Evolutionary conservation across 202 grass and related monocot genomes (phyloP).

Genomic region (Saccharum hybrid): DNA sequence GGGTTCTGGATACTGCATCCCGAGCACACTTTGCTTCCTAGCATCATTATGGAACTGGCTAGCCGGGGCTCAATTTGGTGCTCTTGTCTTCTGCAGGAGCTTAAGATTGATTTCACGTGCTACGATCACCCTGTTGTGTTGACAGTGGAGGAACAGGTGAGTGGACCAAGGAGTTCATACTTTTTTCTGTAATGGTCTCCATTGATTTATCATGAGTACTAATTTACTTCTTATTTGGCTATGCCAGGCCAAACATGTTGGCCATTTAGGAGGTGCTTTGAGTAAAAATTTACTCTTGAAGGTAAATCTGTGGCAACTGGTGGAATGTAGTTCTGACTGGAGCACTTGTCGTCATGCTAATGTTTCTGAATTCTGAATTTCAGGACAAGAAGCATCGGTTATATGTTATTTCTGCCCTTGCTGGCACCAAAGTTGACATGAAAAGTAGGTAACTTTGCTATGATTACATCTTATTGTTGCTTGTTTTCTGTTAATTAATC

Average conservation of each 20-base stretch:
- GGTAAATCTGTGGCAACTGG: slow-evolving; percentile 48
- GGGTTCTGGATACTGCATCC: neutral
- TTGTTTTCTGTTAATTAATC: slow-evolving; percentile 33
- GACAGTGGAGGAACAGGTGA: slow-evolving; percentile 88
- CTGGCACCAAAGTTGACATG: slow-evolving; percentile 82
- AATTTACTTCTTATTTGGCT: slow-evolving; percentile 32
- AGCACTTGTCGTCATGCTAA: neutral
- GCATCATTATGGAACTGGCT: neutral
- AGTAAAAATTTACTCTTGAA: slow-evolving; percentile 93
- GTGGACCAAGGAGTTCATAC: neutral
- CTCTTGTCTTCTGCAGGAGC: slow-evolving; percentile 67
- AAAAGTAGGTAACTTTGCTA: slow-evolving; percentile 62
- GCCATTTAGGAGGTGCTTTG: slow-evolving; percentile 78
- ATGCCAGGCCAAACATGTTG: slow-evolving; percentile 82
- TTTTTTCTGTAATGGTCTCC: neutral
- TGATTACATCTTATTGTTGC: neutral
- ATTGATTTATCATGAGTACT: slow-evolving; percentile 31
- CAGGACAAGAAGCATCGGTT: slow-evolving; percentile 95
- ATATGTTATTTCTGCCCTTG: slow-evolving; percentile 91
- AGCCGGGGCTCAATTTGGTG: slow-evolving; percentile 15
- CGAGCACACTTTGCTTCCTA: slow-evolving; percentile 11
- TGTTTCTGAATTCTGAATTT: slow-evolving; percentile 38
- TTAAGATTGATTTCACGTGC: slow-evolving; percentile 72
- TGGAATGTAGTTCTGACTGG: neutral
- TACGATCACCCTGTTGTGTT: slow-evolving; percentile 81